phyloP scores from a whole-genome alignment of 169 alveolate genomes.

The Plasmodium fragile region DNA sequence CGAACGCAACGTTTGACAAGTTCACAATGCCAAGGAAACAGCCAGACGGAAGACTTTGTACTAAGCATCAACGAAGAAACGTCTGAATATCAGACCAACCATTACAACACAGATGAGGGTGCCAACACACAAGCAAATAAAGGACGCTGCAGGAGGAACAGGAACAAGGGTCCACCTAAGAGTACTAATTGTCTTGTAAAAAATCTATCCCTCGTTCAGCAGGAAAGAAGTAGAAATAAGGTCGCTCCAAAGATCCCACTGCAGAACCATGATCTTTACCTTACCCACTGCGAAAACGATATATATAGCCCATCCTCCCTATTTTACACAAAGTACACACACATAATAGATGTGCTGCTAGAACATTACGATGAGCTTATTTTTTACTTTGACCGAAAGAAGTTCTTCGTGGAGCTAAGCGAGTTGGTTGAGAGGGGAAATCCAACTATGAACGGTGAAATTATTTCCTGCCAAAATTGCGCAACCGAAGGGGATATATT shows the following conservation, averaged over 20 bases:
- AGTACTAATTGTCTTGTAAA: neutral
- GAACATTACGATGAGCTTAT: slow-evolving; percentile 44
- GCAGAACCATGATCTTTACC: slow-evolving; percentile 14
- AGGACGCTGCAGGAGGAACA: neutral
- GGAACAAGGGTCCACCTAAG: neutral
- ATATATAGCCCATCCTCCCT: slow-evolving; percentile 26
- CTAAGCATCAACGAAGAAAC: neutral
- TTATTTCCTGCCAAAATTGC: neutral
- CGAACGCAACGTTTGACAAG: neutral
- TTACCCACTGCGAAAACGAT: slow-evolving; percentile 35
- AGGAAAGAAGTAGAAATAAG: slow-evolving; percentile 26
- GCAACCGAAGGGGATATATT: neutral
- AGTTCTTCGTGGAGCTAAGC: neutral
- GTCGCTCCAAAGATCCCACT: neutral
- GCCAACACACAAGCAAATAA: neutral
- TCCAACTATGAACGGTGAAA: neutral
- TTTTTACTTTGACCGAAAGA: slow-evolving; percentile 54
- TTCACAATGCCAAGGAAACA: neutral
- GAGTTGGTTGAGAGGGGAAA: neutral
- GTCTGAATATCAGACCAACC: neutral
- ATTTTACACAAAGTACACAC: slow-evolving; percentile 46
- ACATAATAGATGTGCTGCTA: slow-evolving; percentile 23
- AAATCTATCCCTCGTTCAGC: slow-evolving; percentile 14
- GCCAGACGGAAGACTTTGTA: neutral
- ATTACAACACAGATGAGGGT: neutral